Base-by-base conservation (phyloP, 257 asterid genomes). In the Salvia rosmarinus region DNA sequence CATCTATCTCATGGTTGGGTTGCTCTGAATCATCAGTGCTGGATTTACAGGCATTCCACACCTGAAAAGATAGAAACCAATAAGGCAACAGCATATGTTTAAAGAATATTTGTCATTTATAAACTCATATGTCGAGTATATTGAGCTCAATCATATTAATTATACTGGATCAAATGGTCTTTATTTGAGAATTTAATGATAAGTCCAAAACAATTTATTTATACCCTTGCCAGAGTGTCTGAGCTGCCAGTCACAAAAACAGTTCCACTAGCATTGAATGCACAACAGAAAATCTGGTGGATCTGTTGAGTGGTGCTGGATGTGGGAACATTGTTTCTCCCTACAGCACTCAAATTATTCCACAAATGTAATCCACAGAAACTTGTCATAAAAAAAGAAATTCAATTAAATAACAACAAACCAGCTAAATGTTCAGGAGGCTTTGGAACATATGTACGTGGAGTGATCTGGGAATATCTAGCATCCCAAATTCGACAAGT, bases 401-500 rank as follows among this genome's bases (percentile, higher is more conserved):
- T 23, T 51, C 59, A 23, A 66, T 2, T 46, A 52, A 59, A 34
- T 66, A 42, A 73, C 67, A 76, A 74, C 98, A 63, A 66, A 90
- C 98, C 98, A 79, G 86, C 76, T 55, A 73, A 73, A 70, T 85
- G 64, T 72, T 94, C 98, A 35, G 90, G 71, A 40, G 98, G 96
- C 82, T 87, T 94, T 52, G 99, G 99, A 52, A 85, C 69, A 77
- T 83, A 94, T 58, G 91, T 60, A 47, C 99, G 94, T 51, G 96
- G 96, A 77, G 78, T 70, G 50, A 72, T 74, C 62, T 87, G 90
- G 55, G 99, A 89, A 80, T 78, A 77, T 77, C 97, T 85, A 75
- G 96, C 96, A 83, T 94, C 99, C 99, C 99, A 94, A 70, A 94
- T 86, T 47, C 99, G 92, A 67, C 99, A 94, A 72, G 97, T 82